Conservation (phyloP, 331 rosid species). For the Acacia pycnantha region DNA sequence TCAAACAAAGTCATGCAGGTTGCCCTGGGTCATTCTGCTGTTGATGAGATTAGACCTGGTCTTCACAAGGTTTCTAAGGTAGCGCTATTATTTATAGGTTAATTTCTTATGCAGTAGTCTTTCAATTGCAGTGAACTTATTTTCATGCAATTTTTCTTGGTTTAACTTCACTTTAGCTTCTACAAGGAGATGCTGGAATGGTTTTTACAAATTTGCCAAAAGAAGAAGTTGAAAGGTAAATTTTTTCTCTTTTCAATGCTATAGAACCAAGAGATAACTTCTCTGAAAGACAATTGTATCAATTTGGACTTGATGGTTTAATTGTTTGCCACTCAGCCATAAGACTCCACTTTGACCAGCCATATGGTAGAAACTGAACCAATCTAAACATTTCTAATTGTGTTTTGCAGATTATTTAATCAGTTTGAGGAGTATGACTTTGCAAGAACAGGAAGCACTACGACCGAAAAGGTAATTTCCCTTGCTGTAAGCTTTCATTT, state of each 20-base stretch:
- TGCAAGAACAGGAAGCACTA: constrained; percentile 82
- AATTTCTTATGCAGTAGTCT: not conserved
- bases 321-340: not conserved
- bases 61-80: constrained; percentile 85
- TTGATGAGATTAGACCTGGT: constrained; percentile 63
- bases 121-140: not conserved
- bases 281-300: not conserved
- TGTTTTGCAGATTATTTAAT: constrained; percentile 66
- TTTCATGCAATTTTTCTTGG: constrained; percentile 1
- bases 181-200: constrained; percentile 90
- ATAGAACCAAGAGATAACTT: not conserved
- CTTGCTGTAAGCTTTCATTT: not conserved
- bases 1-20: constrained; percentile 97
- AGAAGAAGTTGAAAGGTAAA: constrained; percentile 85
- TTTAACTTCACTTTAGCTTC: constrained; percentile 43
- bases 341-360: not conserved
- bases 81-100: not conserved
- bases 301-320: not conserved
- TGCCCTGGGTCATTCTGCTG: constrained; percentile 70
- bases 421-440: constrained; percentile 79
- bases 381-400: not conserved
- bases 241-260: not conserved
- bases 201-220: constrained; percentile 68
- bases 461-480: constrained; percentile 61
- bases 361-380: not conserved